phyloP scores from a whole-genome alignment of 2,329 filamentous ascomycete species.

The Apiospora hydei region DNA sequence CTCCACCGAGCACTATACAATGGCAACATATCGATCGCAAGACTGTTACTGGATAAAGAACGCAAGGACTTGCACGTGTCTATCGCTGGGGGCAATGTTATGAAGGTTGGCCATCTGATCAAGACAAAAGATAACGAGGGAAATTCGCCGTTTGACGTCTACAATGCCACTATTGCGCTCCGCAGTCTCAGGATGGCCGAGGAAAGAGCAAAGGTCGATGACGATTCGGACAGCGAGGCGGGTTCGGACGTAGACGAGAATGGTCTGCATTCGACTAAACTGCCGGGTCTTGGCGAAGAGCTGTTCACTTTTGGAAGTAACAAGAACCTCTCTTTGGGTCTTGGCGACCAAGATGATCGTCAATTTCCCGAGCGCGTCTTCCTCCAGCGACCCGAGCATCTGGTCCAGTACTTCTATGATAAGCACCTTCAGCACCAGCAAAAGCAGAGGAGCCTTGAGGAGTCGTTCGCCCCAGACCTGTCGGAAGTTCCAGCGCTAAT shows the following conservation, averaged over 20 bases:
- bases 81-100: constrained; percentile 62
- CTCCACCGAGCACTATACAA: constrained; percentile 90
- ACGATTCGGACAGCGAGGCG: constrained; percentile 63
- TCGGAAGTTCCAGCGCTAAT: constrained; percentile 75
- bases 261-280: constrained; percentile 35
- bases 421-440: constrained; percentile 65
- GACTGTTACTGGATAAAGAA: constrained; percentile 82
- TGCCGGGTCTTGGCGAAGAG: constrained; percentile 72
- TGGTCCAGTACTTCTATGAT: constrained; percentile 76
- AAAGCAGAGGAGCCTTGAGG: constrained; percentile 38
- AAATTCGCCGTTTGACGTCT: constrained; percentile 92
- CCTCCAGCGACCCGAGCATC: constrained; percentile 77
- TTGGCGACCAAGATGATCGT: constrained; percentile 94
- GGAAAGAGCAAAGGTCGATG: constrained; percentile 49
- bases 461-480: constrained; percentile 40
- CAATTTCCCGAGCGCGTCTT: constrained; percentile 88
- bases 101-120: constrained; percentile 77
- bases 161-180: constrained; percentile 83
- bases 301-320: constrained; percentile 96
- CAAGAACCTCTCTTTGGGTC: constrained; percentile 89
- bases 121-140: constrained; percentile 97
- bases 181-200: constrained; percentile 63
- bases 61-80: constrained; percentile 68
- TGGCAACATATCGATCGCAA: constrained; percentile 87
- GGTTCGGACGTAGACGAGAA: constrained; percentile 43